These are phyloP conservation scores for Phytophthora cactorum DNA, from an alignment of 352 stramenopile species.

Conservation along the genomic window DNA sequence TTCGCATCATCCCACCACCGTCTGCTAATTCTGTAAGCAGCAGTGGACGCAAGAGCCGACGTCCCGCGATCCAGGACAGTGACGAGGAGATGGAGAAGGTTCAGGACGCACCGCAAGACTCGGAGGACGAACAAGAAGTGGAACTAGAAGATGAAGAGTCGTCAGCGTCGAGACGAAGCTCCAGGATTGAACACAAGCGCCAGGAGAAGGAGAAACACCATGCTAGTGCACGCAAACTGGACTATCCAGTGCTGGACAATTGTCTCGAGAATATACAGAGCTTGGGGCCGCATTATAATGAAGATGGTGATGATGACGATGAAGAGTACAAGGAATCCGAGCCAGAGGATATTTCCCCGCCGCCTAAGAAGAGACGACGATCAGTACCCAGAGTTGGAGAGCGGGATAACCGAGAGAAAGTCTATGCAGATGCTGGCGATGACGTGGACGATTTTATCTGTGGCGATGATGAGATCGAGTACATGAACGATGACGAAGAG, in stretches of 20 bases:
- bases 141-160: slow-evolving; percentile 4
- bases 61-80: slow-evolving; percentile 57
- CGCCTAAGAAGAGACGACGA: slow-evolving; percentile 25
- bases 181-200: slow-evolving; percentile 62
- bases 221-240: slow-evolving; percentile 51
- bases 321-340: slow-evolving; percentile 47
- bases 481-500: slow-evolving; percentile 88
- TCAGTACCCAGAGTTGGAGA: slow-evolving; percentile 27
- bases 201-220: slow-evolving; percentile 52
- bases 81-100: slow-evolving; percentile 56
- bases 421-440: slow-evolving; percentile 61
- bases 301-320: slow-evolving; percentile 23
- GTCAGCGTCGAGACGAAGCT: slow-evolving; percentile 62
- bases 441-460: slow-evolving; percentile 86
- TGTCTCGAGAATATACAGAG: slow-evolving; percentile 56
- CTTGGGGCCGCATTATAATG: slow-evolving; percentile 29
- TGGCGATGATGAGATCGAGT: slow-evolving; percentile 82
- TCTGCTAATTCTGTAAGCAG: slow-evolving; percentile 36
- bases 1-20: slow-evolving; percentile 56
- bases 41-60: slow-evolving; percentile 33
- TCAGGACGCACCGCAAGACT: slow-evolving; percentile 1
- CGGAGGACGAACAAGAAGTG: slow-evolving; percentile 5
- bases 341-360: slow-evolving; percentile 17
- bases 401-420: slow-evolving; percentile 38
- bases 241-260: slow-evolving; percentile 73